Evolutionary conservation across 2,329 filamentous ascomycete species (phyloP), one percentile per base, ranked within the genome.

Genomic region (Arachnomyces sp.): DNA sequence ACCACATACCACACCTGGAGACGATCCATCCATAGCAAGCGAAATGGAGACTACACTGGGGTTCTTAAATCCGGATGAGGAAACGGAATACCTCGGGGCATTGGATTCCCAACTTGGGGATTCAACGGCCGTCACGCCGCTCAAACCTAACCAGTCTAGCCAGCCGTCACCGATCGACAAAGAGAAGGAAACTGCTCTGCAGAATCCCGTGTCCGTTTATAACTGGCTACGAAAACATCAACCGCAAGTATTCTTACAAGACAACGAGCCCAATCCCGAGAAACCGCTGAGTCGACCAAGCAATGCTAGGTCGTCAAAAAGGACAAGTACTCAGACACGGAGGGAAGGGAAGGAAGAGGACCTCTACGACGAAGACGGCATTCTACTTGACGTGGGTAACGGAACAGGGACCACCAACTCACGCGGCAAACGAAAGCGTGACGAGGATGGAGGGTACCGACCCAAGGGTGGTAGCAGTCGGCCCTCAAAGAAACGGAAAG

Each of bases 171-270:
- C 78, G 38, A 61, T 72, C 32, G 72, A 79, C 40, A 63, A 66
- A 44, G 74, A 69, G 62, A 73, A 64, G 57, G 73, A 76, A 42
- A 59, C 74, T 36, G 71, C 74, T 18, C 63, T 87, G 16, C 77
- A 77, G 38, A 96, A 96, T 59, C 88, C 89, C 0, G 85, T 87
- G 31, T 93, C 86, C 44, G 89, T 95, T 3, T 93, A 94, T 67
- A 95, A 93, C 62, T 98, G 92, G 92, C 76, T 98, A 9, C 78
- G 86, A 47, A 81, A 86, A 57, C 75, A 95, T 62, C 82, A 86
- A 44, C 85, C 88, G 3, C 82, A 90, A 60, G 81, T 88, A 36
- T 89, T 94, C 67, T 67, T 93, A 14, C 84, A 94, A 59, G 85
- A 88, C 53, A 77, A 80, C 41, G 79, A 82, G 52, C 53, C 57